Conservation (phyloP, 139 green algal species). For the Trebouxia sp. region DNA sequence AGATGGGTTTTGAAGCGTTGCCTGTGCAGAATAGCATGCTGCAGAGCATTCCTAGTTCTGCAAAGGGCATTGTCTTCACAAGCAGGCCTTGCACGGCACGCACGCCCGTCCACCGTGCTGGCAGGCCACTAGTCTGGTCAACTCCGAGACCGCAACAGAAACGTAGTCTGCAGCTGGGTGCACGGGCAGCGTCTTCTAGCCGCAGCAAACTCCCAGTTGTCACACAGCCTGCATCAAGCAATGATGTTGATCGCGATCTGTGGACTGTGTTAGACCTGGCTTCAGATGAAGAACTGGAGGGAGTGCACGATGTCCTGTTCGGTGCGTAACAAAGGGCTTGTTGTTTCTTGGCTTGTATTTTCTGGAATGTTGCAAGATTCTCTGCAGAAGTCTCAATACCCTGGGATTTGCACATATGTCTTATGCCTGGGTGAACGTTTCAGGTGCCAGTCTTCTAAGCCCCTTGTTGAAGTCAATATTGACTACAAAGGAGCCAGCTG, state of each 20-base stretch:
- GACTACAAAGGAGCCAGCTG: conserved; percentile 47
- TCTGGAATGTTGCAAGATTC: background rate
- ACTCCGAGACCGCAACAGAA: too few species aligned
- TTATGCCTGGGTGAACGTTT: background rate
- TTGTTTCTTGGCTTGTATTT: background rate
- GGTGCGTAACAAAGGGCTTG: too few species aligned
- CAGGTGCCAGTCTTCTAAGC: conserved; percentile 61
- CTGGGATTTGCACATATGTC: background rate
- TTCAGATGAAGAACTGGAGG: conserved; percentile 76
- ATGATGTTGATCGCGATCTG: conserved; percentile 62
- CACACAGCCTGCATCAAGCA: background rate
- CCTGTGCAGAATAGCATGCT: too few species aligned
- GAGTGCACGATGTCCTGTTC: conserved; percentile 46
- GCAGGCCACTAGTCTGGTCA: too few species aligned
- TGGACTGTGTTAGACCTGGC: conserved; percentile 75
- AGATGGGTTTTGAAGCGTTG: too few species aligned
- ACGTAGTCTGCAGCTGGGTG: too few species aligned
- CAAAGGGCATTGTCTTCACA: too few species aligned
- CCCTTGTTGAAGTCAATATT: conserved; percentile 70
- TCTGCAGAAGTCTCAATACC: background rate
- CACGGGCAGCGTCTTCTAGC: background rate
- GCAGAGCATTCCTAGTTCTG: too few species aligned
- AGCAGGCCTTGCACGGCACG: too few species aligned
- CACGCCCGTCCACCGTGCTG: too few species aligned
- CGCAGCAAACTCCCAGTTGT: background rate